phyloP scores from a whole-genome alignment of 305 asterid species.

The Stenogyne calaminthoides region DNA sequence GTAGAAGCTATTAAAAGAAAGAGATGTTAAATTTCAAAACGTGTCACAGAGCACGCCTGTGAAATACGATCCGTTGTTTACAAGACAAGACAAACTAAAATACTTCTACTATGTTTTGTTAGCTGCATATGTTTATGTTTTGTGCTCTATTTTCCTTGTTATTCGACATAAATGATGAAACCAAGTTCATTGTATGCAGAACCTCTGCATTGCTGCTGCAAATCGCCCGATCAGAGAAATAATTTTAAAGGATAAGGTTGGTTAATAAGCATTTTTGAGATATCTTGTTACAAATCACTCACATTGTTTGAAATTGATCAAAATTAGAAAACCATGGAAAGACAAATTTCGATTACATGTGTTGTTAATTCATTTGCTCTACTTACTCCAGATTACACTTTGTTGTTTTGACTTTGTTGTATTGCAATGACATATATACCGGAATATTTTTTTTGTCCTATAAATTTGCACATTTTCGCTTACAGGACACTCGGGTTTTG shows the following conservation, averaged over 20 bases:
- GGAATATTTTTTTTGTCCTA: neutral
- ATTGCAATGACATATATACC: neutral
- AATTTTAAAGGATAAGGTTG: conserved; percentile 38
- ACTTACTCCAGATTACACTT: neutral
- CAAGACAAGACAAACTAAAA: neutral
- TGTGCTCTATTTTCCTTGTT: neutral
- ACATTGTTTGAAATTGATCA: neutral
- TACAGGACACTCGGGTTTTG: neutral
- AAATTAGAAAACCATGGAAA: neutral
- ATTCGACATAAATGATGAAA: neutral
- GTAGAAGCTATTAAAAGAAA: too few species aligned
- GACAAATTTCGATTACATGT: neutral
- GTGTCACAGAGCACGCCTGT: too few species aligned
- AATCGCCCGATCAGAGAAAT: conserved; percentile 42
- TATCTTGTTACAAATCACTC: neutral
- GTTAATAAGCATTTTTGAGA: neutral
- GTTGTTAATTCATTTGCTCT: neutral
- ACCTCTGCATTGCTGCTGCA: conserved; percentile 48
- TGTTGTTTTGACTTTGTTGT: too few species aligned
- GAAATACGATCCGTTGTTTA: neutral
- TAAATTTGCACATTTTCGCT: neutral
- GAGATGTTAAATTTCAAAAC: too few species aligned
- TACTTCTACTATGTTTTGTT: neutral
- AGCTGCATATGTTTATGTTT: neutral
- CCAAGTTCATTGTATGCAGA: conserved; percentile 31